Evolutionary conservation across 768 basidiomycete genomes (phyloP).

Genomic region (Suillus hirtellus): DNA sequence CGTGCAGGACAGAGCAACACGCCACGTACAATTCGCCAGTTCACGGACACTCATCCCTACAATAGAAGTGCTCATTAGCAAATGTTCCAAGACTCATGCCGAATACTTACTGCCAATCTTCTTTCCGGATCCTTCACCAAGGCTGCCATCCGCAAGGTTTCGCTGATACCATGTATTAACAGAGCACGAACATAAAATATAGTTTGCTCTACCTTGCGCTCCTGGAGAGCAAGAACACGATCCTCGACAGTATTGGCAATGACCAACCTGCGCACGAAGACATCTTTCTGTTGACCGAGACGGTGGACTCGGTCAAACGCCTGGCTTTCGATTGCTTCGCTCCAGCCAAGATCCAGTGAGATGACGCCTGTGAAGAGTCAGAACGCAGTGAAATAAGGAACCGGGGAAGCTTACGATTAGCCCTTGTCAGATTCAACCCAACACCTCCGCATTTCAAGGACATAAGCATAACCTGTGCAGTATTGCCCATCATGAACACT

Average conservation of each 20-base stretch:
- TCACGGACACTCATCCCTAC: slow-evolving; percentile 49
- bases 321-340: slow-evolving; percentile 60
- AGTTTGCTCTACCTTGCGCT: slow-evolving; percentile 47
- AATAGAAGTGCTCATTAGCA: slow-evolving; percentile 8
- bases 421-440: slow-evolving; percentile 56
- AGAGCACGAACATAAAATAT: background rate
- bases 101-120: slow-evolving; percentile 52
- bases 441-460: slow-evolving; percentile 63
- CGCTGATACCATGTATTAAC: slow-evolving; percentile 18
- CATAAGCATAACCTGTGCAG: slow-evolving; percentile 61
- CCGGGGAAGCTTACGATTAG: slow-evolving; percentile 42
- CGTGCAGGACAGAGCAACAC: background rate
- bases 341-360: slow-evolving; percentile 64
- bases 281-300: slow-evolving; percentile 53
- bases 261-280: slow-evolving; percentile 56
- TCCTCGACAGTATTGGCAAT: slow-evolving; percentile 66
- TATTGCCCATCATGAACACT: slow-evolving; percentile 61
- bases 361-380: slow-evolving; percentile 42
- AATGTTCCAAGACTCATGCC: background rate
- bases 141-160: slow-evolving; percentile 57
- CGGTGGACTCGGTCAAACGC: slow-evolving; percentile 60
- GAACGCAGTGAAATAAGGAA: background rate
- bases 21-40: slow-evolving; percentile 40
- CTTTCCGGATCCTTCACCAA: slow-evolving; percentile 62
- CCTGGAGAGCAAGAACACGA: slow-evolving; percentile 65